A percentile compares a stretch with the other conserved stretches of the same genome.
Evolutionary conservation across 768 basidiomycete species (phyloP).

Genomic region (Leccinum uliginosum): DNA sequence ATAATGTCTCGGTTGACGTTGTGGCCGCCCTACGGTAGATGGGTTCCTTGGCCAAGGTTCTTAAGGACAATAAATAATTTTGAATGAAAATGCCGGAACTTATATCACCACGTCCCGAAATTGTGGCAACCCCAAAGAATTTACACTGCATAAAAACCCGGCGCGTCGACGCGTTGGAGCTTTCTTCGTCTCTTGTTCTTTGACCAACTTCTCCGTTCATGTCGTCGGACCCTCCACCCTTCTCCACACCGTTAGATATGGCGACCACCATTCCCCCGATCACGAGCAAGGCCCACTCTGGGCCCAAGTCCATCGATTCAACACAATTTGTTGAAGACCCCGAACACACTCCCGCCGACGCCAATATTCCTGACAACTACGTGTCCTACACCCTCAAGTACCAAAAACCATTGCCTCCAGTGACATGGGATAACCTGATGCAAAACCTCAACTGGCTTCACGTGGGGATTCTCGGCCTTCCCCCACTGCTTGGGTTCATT

Average conservation of each 20-base stretch:
- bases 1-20: neutral
- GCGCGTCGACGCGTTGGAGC: neutral
- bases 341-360: slow-evolving; percentile 40
- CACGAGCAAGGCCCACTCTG: neutral
- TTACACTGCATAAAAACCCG: slow-evolving; percentile 25
- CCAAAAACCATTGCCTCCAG: slow-evolving; percentile 62
- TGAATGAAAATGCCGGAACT: neutral
- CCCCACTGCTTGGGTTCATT: slow-evolving; percentile 68
- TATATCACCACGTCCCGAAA: neutral
- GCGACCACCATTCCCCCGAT: slow-evolving; percentile 9
- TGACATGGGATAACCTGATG: slow-evolving; percentile 54
- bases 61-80: neutral
- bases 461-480: slow-evolving; percentile 65
- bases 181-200: slow-evolving; percentile 13
- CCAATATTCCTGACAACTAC: slow-evolving; percentile 78
- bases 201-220: slow-evolving; percentile 23
- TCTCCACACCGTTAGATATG: slow-evolving; percentile 15
- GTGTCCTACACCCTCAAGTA: slow-evolving; percentile 70
- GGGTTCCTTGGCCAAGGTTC: neutral
- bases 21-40: neutral
- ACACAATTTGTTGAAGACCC: slow-evolving; percentile 23
- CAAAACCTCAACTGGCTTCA: slow-evolving; percentile 76
- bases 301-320: neutral
- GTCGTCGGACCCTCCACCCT: slow-evolving; percentile 24
- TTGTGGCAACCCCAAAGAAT: slow-evolving; percentile 35